A percentile compares a stretch with the other conserved stretches of the same genome.
These are phyloP conservation scores for Solanum medicagineum DNA, from an alignment of 257 asterid genomes.

Conservation along the genomic window DNA sequence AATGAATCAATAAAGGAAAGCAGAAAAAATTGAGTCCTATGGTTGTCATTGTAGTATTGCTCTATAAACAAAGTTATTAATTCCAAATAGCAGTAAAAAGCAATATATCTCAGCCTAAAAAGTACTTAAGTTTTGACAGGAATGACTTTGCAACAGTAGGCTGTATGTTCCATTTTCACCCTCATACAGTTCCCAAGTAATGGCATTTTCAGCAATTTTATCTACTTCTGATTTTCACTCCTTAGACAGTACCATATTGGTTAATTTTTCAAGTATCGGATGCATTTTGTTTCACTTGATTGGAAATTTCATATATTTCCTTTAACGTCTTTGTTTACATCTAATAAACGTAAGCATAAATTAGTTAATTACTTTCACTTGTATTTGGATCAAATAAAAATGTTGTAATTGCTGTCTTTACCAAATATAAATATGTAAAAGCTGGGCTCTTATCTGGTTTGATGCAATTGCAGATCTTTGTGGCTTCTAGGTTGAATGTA, in stretches of 20 bases:
- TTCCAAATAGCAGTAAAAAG: neutral
- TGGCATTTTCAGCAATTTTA: neutral
- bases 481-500: constrained; percentile 90
- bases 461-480: constrained; percentile 62
- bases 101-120: neutral
- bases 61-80: neutral
- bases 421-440: neutral
- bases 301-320: neutral
- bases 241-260: neutral
- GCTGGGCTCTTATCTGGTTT: neutral
- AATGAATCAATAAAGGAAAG: neutral
- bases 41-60: neutral
- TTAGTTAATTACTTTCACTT: neutral
- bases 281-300: neutral
- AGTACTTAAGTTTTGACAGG: neutral
- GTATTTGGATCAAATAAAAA: neutral
- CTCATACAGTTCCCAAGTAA: neutral
- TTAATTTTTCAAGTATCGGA: neutral
- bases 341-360: neutral
- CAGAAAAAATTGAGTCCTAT: neutral
- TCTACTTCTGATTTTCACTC: neutral
- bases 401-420: neutral
- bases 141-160: neutral
- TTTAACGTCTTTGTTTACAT: neutral
- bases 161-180: neutral